Conservation (phyloP, 2,329 filamentous ascomycete genomes). For the Nakataea oryzae region DNA sequence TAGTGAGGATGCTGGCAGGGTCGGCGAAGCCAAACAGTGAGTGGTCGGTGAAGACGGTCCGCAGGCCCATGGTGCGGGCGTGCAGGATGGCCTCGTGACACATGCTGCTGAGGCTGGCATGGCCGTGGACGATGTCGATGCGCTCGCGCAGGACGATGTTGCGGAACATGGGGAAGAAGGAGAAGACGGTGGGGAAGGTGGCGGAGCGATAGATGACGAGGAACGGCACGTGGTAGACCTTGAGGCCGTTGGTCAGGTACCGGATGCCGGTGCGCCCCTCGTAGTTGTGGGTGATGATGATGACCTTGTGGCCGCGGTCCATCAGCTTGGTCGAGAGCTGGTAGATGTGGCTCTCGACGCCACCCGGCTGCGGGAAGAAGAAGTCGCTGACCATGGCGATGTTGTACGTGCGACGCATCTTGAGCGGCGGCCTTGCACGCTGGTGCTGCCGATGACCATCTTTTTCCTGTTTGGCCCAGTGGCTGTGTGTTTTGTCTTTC, state of each 20-base stretch:
- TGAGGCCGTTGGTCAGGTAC: constrained; percentile 94
- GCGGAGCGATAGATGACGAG: constrained; percentile 89
- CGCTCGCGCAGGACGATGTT: constrained; percentile 91
- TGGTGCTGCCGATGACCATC: not conserved
- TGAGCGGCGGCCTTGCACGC: not conserved
- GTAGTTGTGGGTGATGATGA: constrained; percentile 94
- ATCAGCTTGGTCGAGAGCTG: constrained; percentile 94
- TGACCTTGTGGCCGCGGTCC: constrained; percentile 94
- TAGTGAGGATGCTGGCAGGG: constrained; percentile 88
- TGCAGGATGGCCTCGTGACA: constrained; percentile 94
- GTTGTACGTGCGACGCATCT: constrained; percentile 45
- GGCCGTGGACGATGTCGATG: constrained; percentile 97
- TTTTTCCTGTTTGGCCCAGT: not conserved
- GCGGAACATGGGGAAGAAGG: constrained; percentile 94
- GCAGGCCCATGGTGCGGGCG: constrained; percentile 87
- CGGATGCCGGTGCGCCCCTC: constrained; percentile 82
- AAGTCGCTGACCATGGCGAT: constrained; percentile 96
- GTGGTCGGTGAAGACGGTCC: constrained; percentile 95
- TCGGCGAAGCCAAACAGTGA: constrained; percentile 97
- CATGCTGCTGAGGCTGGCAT: constrained; percentile 83
- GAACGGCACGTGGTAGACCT: constrained; percentile 96
- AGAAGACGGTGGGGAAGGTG: constrained; percentile 94
- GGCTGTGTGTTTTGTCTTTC: not conserved
- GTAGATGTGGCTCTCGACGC: constrained; percentile 97
- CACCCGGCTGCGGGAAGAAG: constrained; percentile 96